Evolutionary conservation across 495 filamentous ascomycete genomes (phyloP), one percentile per base, ranked within the genome.

Genomic region (Tuber indicum): DNA sequence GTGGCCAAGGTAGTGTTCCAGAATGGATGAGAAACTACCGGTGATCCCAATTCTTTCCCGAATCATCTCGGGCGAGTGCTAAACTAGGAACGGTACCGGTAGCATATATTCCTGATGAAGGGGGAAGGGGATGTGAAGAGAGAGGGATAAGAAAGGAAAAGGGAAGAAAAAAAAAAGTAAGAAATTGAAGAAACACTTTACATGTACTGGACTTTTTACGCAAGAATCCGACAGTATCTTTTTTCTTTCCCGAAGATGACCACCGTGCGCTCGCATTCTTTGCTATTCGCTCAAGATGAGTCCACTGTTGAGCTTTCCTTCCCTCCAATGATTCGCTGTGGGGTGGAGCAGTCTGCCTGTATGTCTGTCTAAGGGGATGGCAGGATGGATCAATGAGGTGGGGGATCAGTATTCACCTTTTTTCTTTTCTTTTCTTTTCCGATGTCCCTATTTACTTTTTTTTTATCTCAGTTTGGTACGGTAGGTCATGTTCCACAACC

Each of bases 401-500:
- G 14, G 32, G 58, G 58, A 66, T 66, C 58, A 66, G 58, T 66
- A 36, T 66, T 66, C 58, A 36, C 58, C 36, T 66, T 66, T 66
- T 66, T 66, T 32, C 49, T 26, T 58, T 66, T 32, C 49, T 26
- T 58, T 58, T 58, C 23, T 26, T 36, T 6, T 19, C 12, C 32
- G 1, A 36, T 66, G 58, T 14, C 58, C 14, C 36, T 36, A 32
- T 66, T 66, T 66, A 32, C 52, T 58, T 58, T 49, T 58, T 58
- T 58, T 58, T 32, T 16, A 49, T 23, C 21, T 5, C 14, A 16
- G 58, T 66, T 66, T 66, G 58, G 58, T 66, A 66, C 58, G 3
- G 58, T 66, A 66, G 58, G 58, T 66, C 58, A 66, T 66, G 58
- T 66, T 66, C 58, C 58, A 66, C 58, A 66, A 8, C 26, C 17